Evolutionary conservation across 2,329 filamentous ascomycete species (phyloP).

Genomic region (Acrocalymma vagum): DNA sequence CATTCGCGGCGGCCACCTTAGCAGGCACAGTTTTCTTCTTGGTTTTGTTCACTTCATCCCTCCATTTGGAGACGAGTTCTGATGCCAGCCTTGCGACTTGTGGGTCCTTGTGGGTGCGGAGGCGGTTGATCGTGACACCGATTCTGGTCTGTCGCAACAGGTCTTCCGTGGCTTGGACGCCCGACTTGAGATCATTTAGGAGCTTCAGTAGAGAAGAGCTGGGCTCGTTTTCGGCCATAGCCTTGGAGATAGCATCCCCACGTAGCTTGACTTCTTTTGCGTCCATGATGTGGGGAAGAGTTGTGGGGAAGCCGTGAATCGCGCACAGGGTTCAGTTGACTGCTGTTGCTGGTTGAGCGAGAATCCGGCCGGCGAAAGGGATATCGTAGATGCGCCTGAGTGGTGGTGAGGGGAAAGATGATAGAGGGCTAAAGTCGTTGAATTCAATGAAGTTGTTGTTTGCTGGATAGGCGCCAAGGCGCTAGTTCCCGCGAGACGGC

Average conservation of each 20-base stretch:
- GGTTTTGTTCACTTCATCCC: constrained; percentile 73
- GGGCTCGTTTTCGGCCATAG: constrained; percentile 77
- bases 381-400: constrained; percentile 1
- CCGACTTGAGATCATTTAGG: constrained; percentile 80
- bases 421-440: constrained; percentile 8
- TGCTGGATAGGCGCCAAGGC: constrained; percentile 20
- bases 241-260: constrained; percentile 83
- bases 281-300: constrained; percentile 66
- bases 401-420: constrained; percentile 3
- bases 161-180: constrained; percentile 86
- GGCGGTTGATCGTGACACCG: constrained; percentile 87
- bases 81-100: constrained; percentile 77
- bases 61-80: constrained; percentile 89
- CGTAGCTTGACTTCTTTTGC: constrained; percentile 80
- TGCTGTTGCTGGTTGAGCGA: constrained; percentile 3
- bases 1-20: constrained; percentile 31
- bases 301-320: background rate
- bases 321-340: background rate
- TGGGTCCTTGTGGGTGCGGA: constrained; percentile 79
- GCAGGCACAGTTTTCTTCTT: constrained; percentile 37
- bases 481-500: constrained; percentile 28
- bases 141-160: constrained; percentile 90
- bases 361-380: constrained; percentile 1
- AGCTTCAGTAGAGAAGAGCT: constrained; percentile 75
- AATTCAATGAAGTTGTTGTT: constrained; percentile 21